phyloP scores from a whole-genome alignment of 78 protist genomes.

The Dictyostelium brefeldianum region DNA sequence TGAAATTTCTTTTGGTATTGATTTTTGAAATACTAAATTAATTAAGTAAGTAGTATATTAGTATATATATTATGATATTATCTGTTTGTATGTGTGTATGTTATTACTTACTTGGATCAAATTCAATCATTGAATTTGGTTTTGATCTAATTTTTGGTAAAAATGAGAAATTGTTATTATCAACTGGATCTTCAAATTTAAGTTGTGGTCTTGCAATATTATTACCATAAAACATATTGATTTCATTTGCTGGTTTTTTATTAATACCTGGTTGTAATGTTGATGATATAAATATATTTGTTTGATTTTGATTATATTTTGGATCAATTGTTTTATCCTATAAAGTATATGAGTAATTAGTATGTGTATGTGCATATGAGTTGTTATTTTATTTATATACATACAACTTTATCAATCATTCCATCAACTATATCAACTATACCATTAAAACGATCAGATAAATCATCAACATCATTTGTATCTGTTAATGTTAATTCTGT shows the following conservation, averaged over 20 bases:
- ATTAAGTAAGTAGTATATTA: not conserved
- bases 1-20: slow-evolving; percentile 33
- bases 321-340: slow-evolving; percentile 60
- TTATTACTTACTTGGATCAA: slow-evolving; percentile 32
- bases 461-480: slow-evolving; percentile 45
- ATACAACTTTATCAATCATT: slow-evolving; percentile 81
- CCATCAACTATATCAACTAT: slow-evolving; percentile 80
- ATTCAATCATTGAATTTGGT: slow-evolving; percentile 82
- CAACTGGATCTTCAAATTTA: slow-evolving; percentile 75
- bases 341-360: not conserved
- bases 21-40: slow-evolving; percentile 29
- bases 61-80: too few species aligned
- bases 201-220: slow-evolving; percentile 80
- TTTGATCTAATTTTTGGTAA: slow-evolving; percentile 84
- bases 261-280: slow-evolving; percentile 8
- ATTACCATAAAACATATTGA: slow-evolving; percentile 74
- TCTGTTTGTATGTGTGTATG: too few species aligned
- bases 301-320: slow-evolving; percentile 53
- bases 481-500: not conserved
- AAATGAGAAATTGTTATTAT: slow-evolving; percentile 88
- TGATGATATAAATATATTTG: slow-evolving; percentile 55
- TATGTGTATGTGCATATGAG: not conserved
- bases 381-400: not conserved
- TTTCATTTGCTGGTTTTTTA: slow-evolving; percentile 31
- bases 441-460: slow-evolving; percentile 52